Conservation (phyloP, 2,329 filamentous ascomycete species). For the Penicillium paneum region DNA sequence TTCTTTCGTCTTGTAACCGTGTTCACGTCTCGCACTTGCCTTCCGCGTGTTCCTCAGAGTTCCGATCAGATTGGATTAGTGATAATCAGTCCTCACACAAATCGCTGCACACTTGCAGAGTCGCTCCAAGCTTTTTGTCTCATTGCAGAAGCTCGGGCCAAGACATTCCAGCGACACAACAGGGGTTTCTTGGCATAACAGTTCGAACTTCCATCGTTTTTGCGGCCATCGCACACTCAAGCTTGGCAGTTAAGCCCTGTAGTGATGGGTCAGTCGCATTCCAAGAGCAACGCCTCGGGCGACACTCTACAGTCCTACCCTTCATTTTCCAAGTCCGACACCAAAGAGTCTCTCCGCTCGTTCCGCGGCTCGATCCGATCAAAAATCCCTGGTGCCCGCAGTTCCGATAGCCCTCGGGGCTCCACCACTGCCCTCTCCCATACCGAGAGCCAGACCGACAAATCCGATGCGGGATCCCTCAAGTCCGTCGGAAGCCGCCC, state of each 20-base stretch:
- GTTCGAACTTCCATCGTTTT: constrained; percentile 23
- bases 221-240: constrained; percentile 23
- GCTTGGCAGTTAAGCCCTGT: constrained; percentile 34
- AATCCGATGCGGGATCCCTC: constrained; percentile 70
- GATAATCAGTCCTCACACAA: neutral
- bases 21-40: neutral
- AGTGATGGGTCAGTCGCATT: constrained; percentile 52
- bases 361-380: constrained; percentile 77
- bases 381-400: constrained; percentile 70
- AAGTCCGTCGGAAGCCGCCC: constrained; percentile 62
- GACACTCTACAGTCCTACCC: constrained; percentile 79
- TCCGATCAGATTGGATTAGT: neutral
- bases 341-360: constrained; percentile 85
- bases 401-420: constrained; percentile 73
- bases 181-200: constrained; percentile 23
- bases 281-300: constrained; percentile 53
- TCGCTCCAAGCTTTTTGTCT: constrained; percentile 15
- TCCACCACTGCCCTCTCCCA: constrained; percentile 65
- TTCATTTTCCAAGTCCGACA: constrained; percentile 88
- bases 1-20: neutral
- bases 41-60: neutral
- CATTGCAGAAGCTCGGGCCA: constrained; percentile 24
- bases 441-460: constrained; percentile 57
- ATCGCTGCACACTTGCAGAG: constrained; percentile 1
- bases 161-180: constrained; percentile 31